Conservation (phyloP, 1,139 yeast species). For the Hyphopichia fennica region DNA sequence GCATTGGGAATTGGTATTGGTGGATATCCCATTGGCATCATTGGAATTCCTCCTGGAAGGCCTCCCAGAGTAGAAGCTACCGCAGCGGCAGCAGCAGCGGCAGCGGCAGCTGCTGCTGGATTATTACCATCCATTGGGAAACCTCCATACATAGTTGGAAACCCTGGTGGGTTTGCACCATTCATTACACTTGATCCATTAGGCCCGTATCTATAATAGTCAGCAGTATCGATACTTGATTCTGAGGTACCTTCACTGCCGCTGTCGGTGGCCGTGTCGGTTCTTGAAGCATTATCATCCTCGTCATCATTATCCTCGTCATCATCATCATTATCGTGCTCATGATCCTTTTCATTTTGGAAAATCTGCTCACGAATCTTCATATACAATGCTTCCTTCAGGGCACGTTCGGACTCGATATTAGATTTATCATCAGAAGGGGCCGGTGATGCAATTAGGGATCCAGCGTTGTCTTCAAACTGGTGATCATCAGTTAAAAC, state of each 20-base stretch:
- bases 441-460: conserved; percentile 2
- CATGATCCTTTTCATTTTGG: conserved; percentile 20
- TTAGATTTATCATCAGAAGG: conserved; percentile 2
- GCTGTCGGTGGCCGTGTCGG: background rate
- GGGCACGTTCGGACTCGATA: conserved; percentile 24
- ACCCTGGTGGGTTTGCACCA: background rate
- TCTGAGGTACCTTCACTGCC: conserved; percentile 4
- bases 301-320: conserved; percentile 22
- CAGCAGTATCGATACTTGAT: conserved; percentile 3
- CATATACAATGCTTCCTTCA: conserved; percentile 42
- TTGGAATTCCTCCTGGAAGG: background rate
- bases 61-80: background rate
- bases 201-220: background rate
- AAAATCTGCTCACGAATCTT: conserved; percentile 48
- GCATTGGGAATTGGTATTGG: conserved; percentile 1
- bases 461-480: background rate
- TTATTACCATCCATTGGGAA: background rate
- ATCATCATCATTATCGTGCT: conserved; percentile 25
- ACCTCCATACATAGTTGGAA: background rate
- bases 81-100: background rate
- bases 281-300: conserved; percentile 4
- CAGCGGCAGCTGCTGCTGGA: no score
- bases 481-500: no score
- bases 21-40: conserved; percentile 7
- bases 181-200: background rate